Conservation (phyloP, 208 protist species). For the Zelonia costaricensis region DNA sequence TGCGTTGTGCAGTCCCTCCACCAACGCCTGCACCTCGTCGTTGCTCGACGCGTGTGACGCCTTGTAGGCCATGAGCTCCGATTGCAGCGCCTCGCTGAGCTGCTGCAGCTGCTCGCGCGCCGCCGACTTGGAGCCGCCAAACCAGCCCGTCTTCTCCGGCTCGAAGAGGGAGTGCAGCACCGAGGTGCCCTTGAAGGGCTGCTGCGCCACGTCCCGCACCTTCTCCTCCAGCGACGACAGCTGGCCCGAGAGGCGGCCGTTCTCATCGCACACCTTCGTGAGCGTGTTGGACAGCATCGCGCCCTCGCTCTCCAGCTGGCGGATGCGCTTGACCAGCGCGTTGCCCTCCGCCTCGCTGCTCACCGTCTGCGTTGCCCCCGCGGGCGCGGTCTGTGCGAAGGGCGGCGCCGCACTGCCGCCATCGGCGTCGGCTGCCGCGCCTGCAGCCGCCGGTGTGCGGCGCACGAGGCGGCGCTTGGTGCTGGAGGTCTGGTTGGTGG, state of each 20-base stretch:
- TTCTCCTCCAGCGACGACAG: slow-evolving; percentile 46
- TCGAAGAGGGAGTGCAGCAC: slow-evolving; percentile 79
- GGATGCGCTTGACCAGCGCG: slow-evolving; percentile 59
- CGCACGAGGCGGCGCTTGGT: slow-evolving; percentile 20
- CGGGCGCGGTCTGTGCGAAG: not conserved
- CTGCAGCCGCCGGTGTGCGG: slow-evolving; percentile 1
- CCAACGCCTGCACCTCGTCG: slow-evolving; percentile 78
- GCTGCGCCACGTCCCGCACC: slow-evolving; percentile 32
- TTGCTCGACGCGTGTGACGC: slow-evolving; percentile 71
- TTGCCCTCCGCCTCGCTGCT: slow-evolving; percentile 49
- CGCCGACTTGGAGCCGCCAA: slow-evolving; percentile 67
- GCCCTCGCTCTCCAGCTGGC: slow-evolving; percentile 71
- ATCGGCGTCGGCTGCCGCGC: not conserved
- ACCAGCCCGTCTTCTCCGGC: slow-evolving; percentile 80
- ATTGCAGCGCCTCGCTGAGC: slow-evolving; percentile 58
- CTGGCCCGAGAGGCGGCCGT: slow-evolving; percentile 46
- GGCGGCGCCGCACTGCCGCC: not conserved
- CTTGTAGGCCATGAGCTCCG: slow-evolving; percentile 79
- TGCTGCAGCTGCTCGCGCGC: slow-evolving; percentile 70
- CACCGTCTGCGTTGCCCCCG: slow-evolving; percentile 44
- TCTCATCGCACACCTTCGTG: slow-evolving; percentile 83
- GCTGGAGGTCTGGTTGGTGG: not conserved
- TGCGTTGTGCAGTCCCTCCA: slow-evolving; percentile 63
- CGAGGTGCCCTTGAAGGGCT: slow-evolving; percentile 43
- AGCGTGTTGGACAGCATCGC: slow-evolving; percentile 55